A percentile compares a stretch with the other conserved stretches of the same genome.
phyloP scores from a whole-genome alignment of 2,329 filamentous ascomycete genomes.

The Huntiella bhutanensis region DNA sequence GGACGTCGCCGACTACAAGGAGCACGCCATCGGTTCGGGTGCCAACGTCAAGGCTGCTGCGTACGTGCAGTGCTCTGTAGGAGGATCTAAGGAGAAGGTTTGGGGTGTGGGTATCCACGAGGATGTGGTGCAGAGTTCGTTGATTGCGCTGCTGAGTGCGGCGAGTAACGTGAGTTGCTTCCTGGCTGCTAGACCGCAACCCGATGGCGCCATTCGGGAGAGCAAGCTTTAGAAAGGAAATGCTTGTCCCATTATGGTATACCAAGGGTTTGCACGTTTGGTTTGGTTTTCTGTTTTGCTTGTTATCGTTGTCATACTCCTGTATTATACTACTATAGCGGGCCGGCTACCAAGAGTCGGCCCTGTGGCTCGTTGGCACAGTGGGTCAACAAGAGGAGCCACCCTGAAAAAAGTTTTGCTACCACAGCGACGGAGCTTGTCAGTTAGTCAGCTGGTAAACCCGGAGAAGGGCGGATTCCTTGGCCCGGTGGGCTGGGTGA shows the following conservation, averaged over 20 bases:
- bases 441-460: too few species aligned
- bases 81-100: constrained; percentile 48
- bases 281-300: too few species aligned
- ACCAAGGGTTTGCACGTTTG: too few species aligned
- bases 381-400: too few species aligned
- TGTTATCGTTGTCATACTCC: too few species aligned
- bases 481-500: too few species aligned
- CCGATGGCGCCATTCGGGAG: constrained; percentile 4
- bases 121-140: constrained; percentile 76
- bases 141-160: constrained; percentile 70
- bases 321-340: too few species aligned
- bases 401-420: too few species aligned
- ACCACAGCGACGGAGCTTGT: too few species aligned
- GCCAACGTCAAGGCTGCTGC: constrained; percentile 81
- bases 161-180: constrained; percentile 56
- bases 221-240: constrained; percentile 14
- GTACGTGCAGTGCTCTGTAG: constrained; percentile 73
- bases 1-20: constrained; percentile 88
- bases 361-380: too few species aligned
- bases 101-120: constrained; percentile 89
- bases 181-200: constrained; percentile 3
- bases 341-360: too few species aligned
- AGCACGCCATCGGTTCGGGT: constrained; percentile 73
- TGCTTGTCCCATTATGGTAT: neutral
- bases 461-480: too few species aligned